A percentile compares a stretch with the other conserved stretches of the same genome.
phyloP scores from a whole-genome alignment of 2,329 filamentous ascomycete species.

The Colletotrichum sansevieriae region DNA sequence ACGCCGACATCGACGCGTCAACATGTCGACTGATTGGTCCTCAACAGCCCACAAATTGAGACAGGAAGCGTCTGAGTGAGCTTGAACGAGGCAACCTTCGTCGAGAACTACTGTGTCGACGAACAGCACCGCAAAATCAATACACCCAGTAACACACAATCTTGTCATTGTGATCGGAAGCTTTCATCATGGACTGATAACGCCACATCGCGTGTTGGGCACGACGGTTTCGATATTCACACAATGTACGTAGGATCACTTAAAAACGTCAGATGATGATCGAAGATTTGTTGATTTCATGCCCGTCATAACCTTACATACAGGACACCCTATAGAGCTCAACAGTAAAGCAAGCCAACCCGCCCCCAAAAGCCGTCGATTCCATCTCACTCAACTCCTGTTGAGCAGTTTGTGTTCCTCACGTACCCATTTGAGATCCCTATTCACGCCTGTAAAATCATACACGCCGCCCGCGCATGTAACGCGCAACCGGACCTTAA shows the following conservation, averaged over 20 bases:
- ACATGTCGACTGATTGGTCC: too few relatives aligned
- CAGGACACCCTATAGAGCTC: slow-evolving; percentile 17
- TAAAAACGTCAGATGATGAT: not conserved
- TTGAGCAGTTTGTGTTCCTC: slow-evolving; percentile 35
- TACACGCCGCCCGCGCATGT: slow-evolving; percentile 33
- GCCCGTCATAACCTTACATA: slow-evolving; percentile 42
- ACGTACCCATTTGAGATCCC: slow-evolving; percentile 23
- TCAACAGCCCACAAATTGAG: too few relatives aligned
- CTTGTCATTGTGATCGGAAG: too few relatives aligned
- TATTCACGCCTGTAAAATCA: slow-evolving; percentile 38
- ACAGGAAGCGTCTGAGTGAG: too few relatives aligned
- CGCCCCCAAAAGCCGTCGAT: slow-evolving; percentile 35
- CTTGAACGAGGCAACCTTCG: too few relatives aligned
- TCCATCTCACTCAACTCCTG: slow-evolving; percentile 17
- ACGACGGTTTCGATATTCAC: too few relatives aligned
- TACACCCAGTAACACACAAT: too few relatives aligned
- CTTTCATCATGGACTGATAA: too few relatives aligned
- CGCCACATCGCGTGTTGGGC: too few relatives aligned
- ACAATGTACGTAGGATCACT: not conserved
- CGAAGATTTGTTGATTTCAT: slow-evolving; percentile 39
- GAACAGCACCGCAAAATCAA: too few relatives aligned
- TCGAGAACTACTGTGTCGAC: too few relatives aligned
- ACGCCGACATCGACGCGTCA: too few relatives aligned
- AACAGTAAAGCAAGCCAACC: slow-evolving; percentile 32
- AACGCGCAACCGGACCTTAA: slow-evolving; percentile 11